phyloP scores from a whole-genome alignment of 805 yeast species.

The Lipomyces starkeyi region DNA sequence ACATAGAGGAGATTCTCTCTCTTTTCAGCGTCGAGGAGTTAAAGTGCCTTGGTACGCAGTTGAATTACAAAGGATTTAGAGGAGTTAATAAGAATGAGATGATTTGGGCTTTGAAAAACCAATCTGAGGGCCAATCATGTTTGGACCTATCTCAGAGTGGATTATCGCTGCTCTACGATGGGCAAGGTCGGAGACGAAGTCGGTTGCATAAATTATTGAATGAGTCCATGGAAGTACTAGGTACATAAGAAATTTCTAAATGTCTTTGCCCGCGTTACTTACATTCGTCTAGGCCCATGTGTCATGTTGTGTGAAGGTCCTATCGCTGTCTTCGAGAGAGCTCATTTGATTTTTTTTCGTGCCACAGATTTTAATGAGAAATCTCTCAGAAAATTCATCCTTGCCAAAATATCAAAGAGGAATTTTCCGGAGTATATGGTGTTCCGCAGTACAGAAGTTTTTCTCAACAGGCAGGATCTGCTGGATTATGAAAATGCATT shows the following conservation, averaged over 20 bases:
- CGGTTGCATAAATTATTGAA: slow-evolving; percentile 11
- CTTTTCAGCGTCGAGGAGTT: slow-evolving; percentile 32
- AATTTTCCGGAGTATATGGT: slow-evolving; percentile 33
- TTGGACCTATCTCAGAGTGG: slow-evolving; percentile 14
- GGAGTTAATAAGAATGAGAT: slow-evolving; percentile 27
- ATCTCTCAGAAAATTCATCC: slow-evolving; percentile 26
- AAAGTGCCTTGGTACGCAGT: slow-evolving; percentile 20
- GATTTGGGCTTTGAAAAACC: slow-evolving; percentile 16
- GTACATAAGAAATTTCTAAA: slow-evolving; percentile 1
- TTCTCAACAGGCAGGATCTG: slow-evolving; percentile 27
- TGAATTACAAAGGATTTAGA: slow-evolving; percentile 11
- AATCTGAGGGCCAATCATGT: slow-evolving; percentile 27
- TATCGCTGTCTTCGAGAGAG: slow-evolving; percentile 30
- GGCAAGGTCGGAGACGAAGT: slow-evolving; percentile 14
- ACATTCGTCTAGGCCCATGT: slow-evolving; percentile 25
- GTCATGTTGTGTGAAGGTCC: slow-evolving; percentile 15
- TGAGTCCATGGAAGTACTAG: slow-evolving; percentile 19
- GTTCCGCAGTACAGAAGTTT: slow-evolving; percentile 33
- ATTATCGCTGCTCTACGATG: slow-evolving; percentile 25
- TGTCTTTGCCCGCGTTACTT: background rate
- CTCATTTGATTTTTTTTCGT: slow-evolving; percentile 32
- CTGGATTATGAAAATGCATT: slow-evolving; percentile 36
- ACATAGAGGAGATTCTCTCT: slow-evolving; percentile 22
- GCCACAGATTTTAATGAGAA: slow-evolving; percentile 22
- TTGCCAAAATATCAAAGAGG: slow-evolving; percentile 28